Conservation (phyloP, 768 basidiomycete species). For the Tylopilus felleus region DNA sequence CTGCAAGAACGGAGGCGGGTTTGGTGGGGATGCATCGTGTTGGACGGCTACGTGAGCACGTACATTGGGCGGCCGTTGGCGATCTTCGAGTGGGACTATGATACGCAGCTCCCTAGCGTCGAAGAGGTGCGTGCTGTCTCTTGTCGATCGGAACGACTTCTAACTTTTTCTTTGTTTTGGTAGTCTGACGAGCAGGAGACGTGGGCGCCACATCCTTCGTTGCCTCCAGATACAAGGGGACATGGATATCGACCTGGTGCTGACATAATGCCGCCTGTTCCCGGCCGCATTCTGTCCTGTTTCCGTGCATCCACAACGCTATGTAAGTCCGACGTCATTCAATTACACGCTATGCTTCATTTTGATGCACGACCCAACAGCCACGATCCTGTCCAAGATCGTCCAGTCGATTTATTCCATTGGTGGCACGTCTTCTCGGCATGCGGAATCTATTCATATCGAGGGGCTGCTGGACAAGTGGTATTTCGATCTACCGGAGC, state of each 20-base stretch:
- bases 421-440: slow-evolving; percentile 51
- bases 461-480: slow-evolving; percentile 69
- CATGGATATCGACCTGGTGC: slow-evolving; percentile 24
- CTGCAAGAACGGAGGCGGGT: slow-evolving; percentile 68
- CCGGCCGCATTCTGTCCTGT: slow-evolving; percentile 61
- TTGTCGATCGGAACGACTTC: neutral
- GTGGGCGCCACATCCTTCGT: slow-evolving; percentile 43
- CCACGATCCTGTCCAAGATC: slow-evolving; percentile 64
- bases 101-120: slow-evolving; percentile 61
- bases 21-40: slow-evolving; percentile 75
- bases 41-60: slow-evolving; percentile 77
- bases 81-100: slow-evolving; percentile 73
- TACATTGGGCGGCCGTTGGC: slow-evolving; percentile 78
- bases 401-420: slow-evolving; percentile 72
- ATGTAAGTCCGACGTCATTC: slow-evolving; percentile 43
- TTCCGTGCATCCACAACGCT: slow-evolving; percentile 72
- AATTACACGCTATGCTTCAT: neutral
- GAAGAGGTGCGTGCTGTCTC: slow-evolving; percentile 44
- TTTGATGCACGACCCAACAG: slow-evolving; percentile 36
- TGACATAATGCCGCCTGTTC: slow-evolving; percentile 29
- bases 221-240: slow-evolving; percentile 31
- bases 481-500: slow-evolving; percentile 67
- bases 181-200: slow-evolving; percentile 65
- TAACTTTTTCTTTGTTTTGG: slow-evolving; percentile 11
- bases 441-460: slow-evolving; percentile 52